Conservation (phyloP, 2,329 filamentous ascomycete species). For the Ceratocystis colombiana region DNA sequence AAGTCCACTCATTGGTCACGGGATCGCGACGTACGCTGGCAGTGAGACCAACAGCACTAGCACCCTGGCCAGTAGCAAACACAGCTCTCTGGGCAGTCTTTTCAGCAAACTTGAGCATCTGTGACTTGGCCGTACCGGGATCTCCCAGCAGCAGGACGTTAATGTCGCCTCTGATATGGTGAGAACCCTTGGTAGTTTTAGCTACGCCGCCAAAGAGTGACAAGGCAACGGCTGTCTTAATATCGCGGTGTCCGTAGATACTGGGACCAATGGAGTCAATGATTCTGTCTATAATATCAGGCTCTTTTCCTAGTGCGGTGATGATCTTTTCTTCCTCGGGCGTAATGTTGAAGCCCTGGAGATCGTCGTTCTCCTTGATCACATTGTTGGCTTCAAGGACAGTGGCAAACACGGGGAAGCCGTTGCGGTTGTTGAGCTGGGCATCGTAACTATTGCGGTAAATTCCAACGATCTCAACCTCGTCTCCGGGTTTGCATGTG, state of each 20-base stretch:
- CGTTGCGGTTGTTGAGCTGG: slow-evolving; percentile 95
- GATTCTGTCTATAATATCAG: slow-evolving; percentile 85
- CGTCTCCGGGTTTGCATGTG: slow-evolving; percentile 90
- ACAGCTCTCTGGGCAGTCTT: slow-evolving; percentile 95
- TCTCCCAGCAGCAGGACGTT: slow-evolving; percentile 94
- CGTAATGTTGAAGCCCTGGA: slow-evolving; percentile 89
- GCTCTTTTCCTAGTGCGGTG: slow-evolving; percentile 75
- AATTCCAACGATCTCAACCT: slow-evolving; percentile 92
- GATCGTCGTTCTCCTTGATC: slow-evolving; percentile 92
- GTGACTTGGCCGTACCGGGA: slow-evolving; percentile 94
- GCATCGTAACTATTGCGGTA: slow-evolving; percentile 98
- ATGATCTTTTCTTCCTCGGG: slow-evolving; percentile 93
- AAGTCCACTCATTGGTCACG: slow-evolving; percentile 90
- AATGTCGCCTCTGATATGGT: slow-evolving; percentile 91
- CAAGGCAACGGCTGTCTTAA: slow-evolving; percentile 92
- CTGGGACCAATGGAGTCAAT: slow-evolving; percentile 89
- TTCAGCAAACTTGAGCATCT: slow-evolving; percentile 94
- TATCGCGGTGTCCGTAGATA: slow-evolving; percentile 92
- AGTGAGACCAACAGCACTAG: slow-evolving; percentile 92
- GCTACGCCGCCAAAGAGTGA: slow-evolving; percentile 91
- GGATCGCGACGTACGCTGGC: slow-evolving; percentile 93
- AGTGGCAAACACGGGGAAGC: slow-evolving; percentile 95
- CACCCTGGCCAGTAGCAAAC: slow-evolving; percentile 94
- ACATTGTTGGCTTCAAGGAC: slow-evolving; percentile 96
- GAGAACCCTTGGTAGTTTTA: slow-evolving; percentile 79